These are phyloP conservation scores for Phlebopus sp. DNA, from an alignment of 1,284 basidiomycete species.

Conservation along the genomic window DNA sequence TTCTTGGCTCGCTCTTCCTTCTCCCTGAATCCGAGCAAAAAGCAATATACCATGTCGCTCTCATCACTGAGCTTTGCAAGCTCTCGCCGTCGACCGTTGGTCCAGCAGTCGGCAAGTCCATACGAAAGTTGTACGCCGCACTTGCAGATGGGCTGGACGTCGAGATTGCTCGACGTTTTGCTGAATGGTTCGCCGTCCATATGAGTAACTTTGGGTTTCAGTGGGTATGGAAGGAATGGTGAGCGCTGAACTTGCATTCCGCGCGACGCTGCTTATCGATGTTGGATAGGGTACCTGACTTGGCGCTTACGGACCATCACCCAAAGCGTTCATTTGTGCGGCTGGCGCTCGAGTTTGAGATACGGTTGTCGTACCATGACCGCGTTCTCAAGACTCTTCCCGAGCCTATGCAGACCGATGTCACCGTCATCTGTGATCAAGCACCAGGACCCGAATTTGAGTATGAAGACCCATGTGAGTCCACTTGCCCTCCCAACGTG, in stretches of 20 bases:
- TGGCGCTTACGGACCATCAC: conserved; percentile 69
- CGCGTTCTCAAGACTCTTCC: conserved; percentile 90
- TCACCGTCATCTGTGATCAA: conserved; percentile 65
- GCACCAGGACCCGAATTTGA: conserved; percentile 83
- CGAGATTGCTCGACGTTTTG: conserved; percentile 77
- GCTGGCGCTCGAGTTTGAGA: conserved; percentile 87
- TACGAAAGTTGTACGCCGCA: conserved; percentile 78
- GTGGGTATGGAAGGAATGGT: conserved; percentile 99
- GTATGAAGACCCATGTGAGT: conserved; percentile 74
- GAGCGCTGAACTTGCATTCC: conserved; percentile 23
- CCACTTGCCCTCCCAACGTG: background rate
- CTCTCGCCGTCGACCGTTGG: conserved; percentile 89
- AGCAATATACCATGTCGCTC: conserved; percentile 82
- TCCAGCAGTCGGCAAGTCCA: conserved; percentile 93
- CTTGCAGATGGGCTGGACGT: conserved; percentile 84
- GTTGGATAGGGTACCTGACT: conserved; percentile 76
- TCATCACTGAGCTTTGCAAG: conserved; percentile 94
- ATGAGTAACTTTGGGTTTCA: conserved; percentile 98
- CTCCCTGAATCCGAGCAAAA: conserved; percentile 79
- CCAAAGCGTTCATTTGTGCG: conserved; percentile 87
- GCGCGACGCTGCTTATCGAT: background rate
- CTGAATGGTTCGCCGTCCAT: conserved; percentile 95
- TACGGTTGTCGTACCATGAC: conserved; percentile 92
- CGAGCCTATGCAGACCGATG: conserved; percentile 69
- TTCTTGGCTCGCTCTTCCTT: conserved; percentile 74